A percentile compares a stretch with the other conserved stretches of the same genome.
Conservation (phyloP, 257 asterid species). For the Verbena officinalis region DNA sequence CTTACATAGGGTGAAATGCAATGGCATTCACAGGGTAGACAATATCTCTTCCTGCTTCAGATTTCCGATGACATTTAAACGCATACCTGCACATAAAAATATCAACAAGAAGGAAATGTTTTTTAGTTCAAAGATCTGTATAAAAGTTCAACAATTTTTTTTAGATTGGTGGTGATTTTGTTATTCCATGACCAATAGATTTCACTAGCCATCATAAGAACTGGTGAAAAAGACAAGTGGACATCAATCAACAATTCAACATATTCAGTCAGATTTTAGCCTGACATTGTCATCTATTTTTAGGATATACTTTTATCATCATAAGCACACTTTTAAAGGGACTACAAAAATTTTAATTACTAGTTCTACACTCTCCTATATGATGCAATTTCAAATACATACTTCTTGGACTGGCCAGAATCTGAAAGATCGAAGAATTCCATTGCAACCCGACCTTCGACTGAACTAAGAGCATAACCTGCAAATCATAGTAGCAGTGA, state of each 20-base stretch:
- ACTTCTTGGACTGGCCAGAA: constrained; percentile 81
- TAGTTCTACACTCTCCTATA: not conserved
- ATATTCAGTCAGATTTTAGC: not conserved
- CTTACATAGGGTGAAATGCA: constrained; percentile 94
- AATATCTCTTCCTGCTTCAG: constrained; percentile 76
- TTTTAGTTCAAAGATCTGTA: not conserved
- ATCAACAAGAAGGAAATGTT: not conserved
- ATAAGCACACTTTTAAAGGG: constrained; percentile 11
- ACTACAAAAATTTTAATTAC: constrained; percentile 2
- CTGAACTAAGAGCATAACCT: constrained; percentile 97
- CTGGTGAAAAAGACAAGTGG: not conserved
- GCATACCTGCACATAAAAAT: constrained; percentile 59
- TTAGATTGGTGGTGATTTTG: not conserved
- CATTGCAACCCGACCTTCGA: constrained; percentile 94
- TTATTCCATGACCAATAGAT: not conserved
- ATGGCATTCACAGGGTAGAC: constrained; percentile 91
- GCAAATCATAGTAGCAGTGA: constrained; percentile 38
- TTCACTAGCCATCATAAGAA: not conserved
- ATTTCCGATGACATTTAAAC: constrained; percentile 77
- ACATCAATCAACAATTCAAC: constrained; percentile 1
- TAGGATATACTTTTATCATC: not conserved
- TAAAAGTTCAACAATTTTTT: not conserved
- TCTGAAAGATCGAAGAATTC: constrained; percentile 87
- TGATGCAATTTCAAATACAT: constrained; percentile 32
- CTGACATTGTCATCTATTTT: constrained; percentile 8